Base-by-base conservation (phyloP, 768 basidiomycete species). In the Xerocomellus intermedius region DNA sequence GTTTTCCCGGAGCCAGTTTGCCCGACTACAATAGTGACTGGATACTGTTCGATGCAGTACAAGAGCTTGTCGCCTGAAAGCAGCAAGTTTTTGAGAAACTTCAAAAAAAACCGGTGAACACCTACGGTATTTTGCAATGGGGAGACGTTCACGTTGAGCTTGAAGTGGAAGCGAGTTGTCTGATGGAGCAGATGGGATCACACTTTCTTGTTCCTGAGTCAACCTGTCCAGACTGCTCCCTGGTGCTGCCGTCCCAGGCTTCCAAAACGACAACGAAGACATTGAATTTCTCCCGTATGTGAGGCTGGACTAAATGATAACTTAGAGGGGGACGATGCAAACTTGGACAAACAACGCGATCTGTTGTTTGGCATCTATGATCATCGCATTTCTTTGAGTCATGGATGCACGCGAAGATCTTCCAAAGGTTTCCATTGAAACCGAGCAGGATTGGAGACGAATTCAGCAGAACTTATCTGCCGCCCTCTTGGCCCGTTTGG, bases 1-100 rank as follows among this genome's bases (percentile, higher is more conserved):
- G 94, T 96, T 75, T 99, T 98, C 43, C 97, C 97, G 55, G 91
- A 97, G 3, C 97, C 97, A 0, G 97, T 98, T 65, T 98, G 91
- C 9, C 91, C 96, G 9, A 96, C 90, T 6, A 98, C 86, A 47
- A 98, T 91, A 2, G 87, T 79, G 9, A 94, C 88, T 5, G 88
- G 87, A 66, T 87, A 81, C 50, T 82, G 85, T 73, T 98, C 96
- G 24, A 98, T 73, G 54, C 87, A 86, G 64, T 91, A 89, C 8
- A 98, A 72, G 3, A 98, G 75, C 57, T 85, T 86, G 42, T 91
- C 80, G 48, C 85, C 93, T 95, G 67, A 28, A 43, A 19, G 22
- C 35, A 26, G 9, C 46, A 6, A 37, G 38, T 33, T 22, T 37
- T 33, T 33, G 54, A 50, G n/a, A 28, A 43, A 48, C 22, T 7